Percentiles rank a stretch among this genome's conserved stretches.
phyloP scores from a whole-genome alignment of 2,329 filamentous ascomycete species.

The Cladophialophora bantiana region DNA sequence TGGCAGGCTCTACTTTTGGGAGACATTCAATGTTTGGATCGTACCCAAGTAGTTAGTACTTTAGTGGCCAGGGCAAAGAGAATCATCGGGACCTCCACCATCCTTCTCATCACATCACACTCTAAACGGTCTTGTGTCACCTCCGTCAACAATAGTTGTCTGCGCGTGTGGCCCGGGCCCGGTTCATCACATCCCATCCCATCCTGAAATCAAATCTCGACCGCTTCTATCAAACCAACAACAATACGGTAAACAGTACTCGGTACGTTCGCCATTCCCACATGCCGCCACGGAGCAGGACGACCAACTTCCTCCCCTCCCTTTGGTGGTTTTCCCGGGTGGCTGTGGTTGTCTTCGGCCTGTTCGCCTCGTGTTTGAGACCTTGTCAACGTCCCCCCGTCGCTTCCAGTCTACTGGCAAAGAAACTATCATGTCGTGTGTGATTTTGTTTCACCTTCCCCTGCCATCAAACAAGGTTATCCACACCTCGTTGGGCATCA shows the following conservation, averaged over 20 bases:
- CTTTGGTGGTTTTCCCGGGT: background rate
- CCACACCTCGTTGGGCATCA: background rate
- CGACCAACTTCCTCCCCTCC: background rate
- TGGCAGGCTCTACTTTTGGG: no score
- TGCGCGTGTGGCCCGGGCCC: constrained; percentile 17
- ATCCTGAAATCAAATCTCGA: background rate
- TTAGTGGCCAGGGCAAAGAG: no score
- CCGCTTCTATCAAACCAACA: background rate
- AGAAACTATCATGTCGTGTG: background rate
- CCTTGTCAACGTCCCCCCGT: background rate
- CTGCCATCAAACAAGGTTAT: background rate
- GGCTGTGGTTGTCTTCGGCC: background rate
- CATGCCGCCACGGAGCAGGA: background rate
- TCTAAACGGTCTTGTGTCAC: background rate
- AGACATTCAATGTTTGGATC: no score
- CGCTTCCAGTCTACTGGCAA: background rate
- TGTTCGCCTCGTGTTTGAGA: constrained; percentile 12
- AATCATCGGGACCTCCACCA: no score
- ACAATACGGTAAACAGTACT: background rate
- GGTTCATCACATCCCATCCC: constrained; percentile 22
- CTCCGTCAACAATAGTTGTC: constrained; percentile 19
- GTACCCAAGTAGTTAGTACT: no score
- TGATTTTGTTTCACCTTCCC: background rate
- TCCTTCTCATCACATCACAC: constrained; percentile 6
- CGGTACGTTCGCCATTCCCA: background rate